phyloP scores from a whole-genome alignment of 345 rosid genomes.

The Eucalyptus victrix region DNA sequence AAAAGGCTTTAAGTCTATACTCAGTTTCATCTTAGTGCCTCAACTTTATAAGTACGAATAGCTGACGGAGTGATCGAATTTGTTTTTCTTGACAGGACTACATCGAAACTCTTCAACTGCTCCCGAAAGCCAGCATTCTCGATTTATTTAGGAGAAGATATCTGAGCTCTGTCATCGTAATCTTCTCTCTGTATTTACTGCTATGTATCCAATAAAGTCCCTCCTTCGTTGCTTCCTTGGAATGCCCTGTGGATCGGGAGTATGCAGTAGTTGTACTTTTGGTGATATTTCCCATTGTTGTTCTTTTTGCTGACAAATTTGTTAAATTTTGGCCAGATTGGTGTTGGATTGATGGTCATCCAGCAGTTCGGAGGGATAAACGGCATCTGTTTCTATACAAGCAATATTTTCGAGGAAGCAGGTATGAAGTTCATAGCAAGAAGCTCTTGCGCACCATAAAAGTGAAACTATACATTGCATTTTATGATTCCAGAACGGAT shows the following conservation, averaged over 20 bases:
- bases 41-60: too few relatives aligned
- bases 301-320: neutral
- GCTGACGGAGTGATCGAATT: neutral
- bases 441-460: neutral
- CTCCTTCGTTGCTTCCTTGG: too few relatives aligned
- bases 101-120: constrained; percentile 53
- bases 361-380: constrained; percentile 97
- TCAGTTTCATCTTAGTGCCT: neutral
- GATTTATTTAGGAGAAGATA: constrained; percentile 74
- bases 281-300: too few relatives aligned
- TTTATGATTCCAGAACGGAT: neutral
- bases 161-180: constrained; percentile 5
- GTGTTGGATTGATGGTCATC: constrained; percentile 77
- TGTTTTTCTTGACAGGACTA: constrained; percentile 44
- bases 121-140: constrained; percentile 56
- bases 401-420: constrained; percentile 73
- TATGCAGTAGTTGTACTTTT: too few relatives aligned
- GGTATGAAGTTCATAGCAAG: constrained; percentile 17
- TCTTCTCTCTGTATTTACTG: too few relatives aligned
- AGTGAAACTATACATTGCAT: neutral
- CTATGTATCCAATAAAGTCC: too few relatives aligned
- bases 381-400: constrained; percentile 66
- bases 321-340: constrained; percentile 40
- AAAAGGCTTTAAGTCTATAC: neutral
- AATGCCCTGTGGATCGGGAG: too few relatives aligned